Evolutionary conservation across 768 basidiomycete genomes (phyloP).

Genomic region (Tylopilus subfusipes): DNA sequence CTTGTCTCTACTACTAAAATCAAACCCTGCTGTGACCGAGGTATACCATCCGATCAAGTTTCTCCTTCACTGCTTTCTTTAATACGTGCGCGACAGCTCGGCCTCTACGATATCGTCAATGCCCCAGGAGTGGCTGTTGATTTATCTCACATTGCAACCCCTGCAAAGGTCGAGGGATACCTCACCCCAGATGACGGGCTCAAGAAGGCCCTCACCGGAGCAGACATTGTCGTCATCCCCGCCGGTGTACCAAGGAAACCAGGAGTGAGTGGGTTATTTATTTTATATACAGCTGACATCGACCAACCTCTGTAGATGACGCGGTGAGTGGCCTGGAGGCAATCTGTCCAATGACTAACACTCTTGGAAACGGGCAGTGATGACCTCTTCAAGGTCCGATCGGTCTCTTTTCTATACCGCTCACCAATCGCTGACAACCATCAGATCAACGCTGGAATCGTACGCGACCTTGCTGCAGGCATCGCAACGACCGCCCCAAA

Average conservation of each 20-base stretch:
- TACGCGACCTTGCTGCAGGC: conserved; percentile 87
- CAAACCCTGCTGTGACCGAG: conserved; percentile 75
- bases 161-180: conserved; percentile 80
- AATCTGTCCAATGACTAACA: conserved; percentile 9
- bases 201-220: conserved; percentile 77
- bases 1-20: conserved; percentile 86
- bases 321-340: conserved; percentile 34
- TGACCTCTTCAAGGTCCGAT: conserved; percentile 86
- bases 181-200: conserved; percentile 78
- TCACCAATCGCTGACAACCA: not conserved
- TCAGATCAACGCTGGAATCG: conserved; percentile 97
- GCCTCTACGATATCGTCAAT: conserved; percentile 94
- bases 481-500: conserved; percentile 83
- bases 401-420: not conserved
- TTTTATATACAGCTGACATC: not conserved
- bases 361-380: conserved; percentile 51
- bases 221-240: conserved; percentile 90
- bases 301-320: conserved; percentile 41
- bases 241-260: conserved; percentile 97
- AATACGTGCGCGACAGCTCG: conserved; percentile 47
- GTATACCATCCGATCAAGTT: conserved; percentile 34
- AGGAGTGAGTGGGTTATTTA: conserved; percentile 53
- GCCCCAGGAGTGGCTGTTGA: conserved; percentile 97
- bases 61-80: not conserved
- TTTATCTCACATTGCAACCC: conserved; percentile 89